Base-by-base conservation (phyloP, 805 yeast species). In the Pichia nanzhaoensis region DNA sequence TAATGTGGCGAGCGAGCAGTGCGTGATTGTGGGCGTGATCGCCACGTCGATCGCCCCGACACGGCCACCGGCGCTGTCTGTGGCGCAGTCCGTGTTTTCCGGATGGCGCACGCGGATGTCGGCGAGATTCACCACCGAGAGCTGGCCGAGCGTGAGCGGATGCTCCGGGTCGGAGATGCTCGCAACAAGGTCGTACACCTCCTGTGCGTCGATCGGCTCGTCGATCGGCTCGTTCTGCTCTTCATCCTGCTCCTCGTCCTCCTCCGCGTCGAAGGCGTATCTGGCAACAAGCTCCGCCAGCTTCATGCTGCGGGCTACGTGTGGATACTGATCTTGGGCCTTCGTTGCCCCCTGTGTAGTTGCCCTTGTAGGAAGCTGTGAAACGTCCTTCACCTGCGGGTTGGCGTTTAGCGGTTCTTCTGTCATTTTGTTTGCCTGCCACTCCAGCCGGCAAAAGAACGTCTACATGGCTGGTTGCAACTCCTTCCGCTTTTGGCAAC, bases 11-110 rank as follows among this genome's bases (percentile, higher is more conserved):
- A 93, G 70, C 0, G 96, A 88, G 62, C 99, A 93, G 59, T 93
- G 99, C 4, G 98, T 93, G 55, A 93, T 91, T 0, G 99, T 93
- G 1, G 99, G 99, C 0, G 99, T 93, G 50, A 93, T 93, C 55
- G 76, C 78, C 24, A 93, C 87, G 19, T 78, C 57, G 1, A 93
- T 87, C 50, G 82, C 86, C 0, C 93, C 84, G 56, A 89, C 78
- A 6, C 22, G 12, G 32, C 74, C 74, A 27, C 69, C 55, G 33
- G 58, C 57, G 42, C 74, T 70, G 4, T 77, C 75, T 10, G n/a
- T n/a, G n/a, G n/a, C n/a, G n/a, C n/a, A n/a, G n/a, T n/a, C n/a
- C n/a, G n/a, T n/a, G n/a, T n/a, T n/a, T n/a, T n/a, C n/a, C n/a
- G 78, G 69, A 56, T 86, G 84, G 2, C 64, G 68, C 3, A 93